These are phyloP conservation scores for Dendrocalamus sinicus DNA, from an alignment of 176 grass and related monocot genomes.

Conservation along the genomic window DNA sequence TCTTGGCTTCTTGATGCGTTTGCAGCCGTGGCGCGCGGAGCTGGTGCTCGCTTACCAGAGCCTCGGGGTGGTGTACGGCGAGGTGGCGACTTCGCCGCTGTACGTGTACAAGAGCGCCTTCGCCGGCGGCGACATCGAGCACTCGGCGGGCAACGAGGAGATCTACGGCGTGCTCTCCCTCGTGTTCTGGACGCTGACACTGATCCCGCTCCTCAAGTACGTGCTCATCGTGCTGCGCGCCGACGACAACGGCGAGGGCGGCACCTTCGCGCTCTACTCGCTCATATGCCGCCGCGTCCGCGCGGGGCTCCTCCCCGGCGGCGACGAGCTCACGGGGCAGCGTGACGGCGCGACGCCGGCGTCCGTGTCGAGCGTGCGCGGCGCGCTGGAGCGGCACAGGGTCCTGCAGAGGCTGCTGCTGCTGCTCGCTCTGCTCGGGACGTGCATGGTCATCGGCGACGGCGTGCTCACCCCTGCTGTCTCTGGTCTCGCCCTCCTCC, in stretches of 20 bases:
- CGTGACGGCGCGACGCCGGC: background rate
- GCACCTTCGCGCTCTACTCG: slow-evolving; percentile 97
- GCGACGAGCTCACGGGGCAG: slow-evolving; percentile 43
- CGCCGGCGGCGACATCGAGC: slow-evolving; percentile 82
- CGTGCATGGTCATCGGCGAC: slow-evolving; percentile 95
- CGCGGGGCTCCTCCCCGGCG: slow-evolving; percentile 58
- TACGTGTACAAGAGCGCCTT: slow-evolving; percentile 93
- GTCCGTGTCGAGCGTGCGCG: slow-evolving; percentile 39
- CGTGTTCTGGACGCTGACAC: slow-evolving; percentile 98
- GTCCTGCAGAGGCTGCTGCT: slow-evolving; percentile 74
- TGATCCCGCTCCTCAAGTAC: slow-evolving; percentile 86
- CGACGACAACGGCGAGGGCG: slow-evolving; percentile 87
- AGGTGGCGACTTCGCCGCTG: slow-evolving; percentile 82
- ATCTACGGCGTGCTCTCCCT: slow-evolving; percentile 95
- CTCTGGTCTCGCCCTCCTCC: slow-evolving; percentile 52
- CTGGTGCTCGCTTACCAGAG: slow-evolving; percentile 83
- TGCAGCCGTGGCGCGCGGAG: slow-evolving; percentile 61
- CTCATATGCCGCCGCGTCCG: slow-evolving; percentile 78
- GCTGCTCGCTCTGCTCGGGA: slow-evolving; percentile 77
- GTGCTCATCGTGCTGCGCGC: slow-evolving; percentile 87
- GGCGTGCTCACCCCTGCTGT: slow-evolving; percentile 91
- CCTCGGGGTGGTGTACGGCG: slow-evolving; percentile 92
- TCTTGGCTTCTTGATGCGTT: slow-evolving; percentile 39
- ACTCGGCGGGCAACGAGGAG: slow-evolving; percentile 88
- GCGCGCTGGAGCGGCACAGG: slow-evolving; percentile 63